Evolutionary conservation across 2,329 filamentous ascomycete species (phyloP).

Genomic region (Tolypocladium guangdongense): DNA sequence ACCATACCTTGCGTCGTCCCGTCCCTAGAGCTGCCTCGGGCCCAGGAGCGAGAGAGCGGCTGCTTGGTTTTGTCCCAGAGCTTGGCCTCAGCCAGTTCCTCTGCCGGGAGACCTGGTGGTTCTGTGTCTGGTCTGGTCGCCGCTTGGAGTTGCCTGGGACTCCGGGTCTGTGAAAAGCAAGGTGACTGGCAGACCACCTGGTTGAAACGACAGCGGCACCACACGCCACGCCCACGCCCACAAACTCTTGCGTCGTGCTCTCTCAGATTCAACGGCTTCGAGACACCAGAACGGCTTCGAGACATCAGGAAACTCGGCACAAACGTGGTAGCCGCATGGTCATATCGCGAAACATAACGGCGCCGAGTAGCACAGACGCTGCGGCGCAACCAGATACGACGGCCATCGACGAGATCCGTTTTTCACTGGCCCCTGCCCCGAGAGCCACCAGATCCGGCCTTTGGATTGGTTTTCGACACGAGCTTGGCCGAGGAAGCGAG

Average conservation of each 20-base stretch:
- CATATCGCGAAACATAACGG: slow-evolving; percentile 9
- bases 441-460: slow-evolving; percentile 1
- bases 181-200: not conserved
- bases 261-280: not conserved
- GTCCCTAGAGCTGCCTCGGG: not conserved
- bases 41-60: not conserved
- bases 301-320: not conserved
- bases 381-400: slow-evolving; percentile 11
- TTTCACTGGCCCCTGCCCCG: slow-evolving; percentile 5
- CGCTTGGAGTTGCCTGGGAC: not conserved
- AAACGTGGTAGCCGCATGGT: slow-evolving; percentile 8
- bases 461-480: slow-evolving; percentile 7
- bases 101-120: not conserved
- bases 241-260: not conserved
- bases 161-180: not conserved
- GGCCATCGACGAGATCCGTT: slow-evolving; percentile 8
- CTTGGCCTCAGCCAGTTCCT: not conserved
- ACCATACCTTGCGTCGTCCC: not conserved
- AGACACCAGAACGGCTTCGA: not conserved
- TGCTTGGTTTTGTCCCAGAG: not conserved
- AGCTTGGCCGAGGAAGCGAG: slow-evolving; percentile 8
- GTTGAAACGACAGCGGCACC: not conserved
- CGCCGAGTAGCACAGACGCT: slow-evolving; percentile 10
- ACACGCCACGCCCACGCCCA: not conserved
- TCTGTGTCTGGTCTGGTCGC: not conserved